These are phyloP conservation scores for Cyclotella baltica DNA, from an alignment of 108 stramenopile species.

Conservation along the genomic window DNA sequence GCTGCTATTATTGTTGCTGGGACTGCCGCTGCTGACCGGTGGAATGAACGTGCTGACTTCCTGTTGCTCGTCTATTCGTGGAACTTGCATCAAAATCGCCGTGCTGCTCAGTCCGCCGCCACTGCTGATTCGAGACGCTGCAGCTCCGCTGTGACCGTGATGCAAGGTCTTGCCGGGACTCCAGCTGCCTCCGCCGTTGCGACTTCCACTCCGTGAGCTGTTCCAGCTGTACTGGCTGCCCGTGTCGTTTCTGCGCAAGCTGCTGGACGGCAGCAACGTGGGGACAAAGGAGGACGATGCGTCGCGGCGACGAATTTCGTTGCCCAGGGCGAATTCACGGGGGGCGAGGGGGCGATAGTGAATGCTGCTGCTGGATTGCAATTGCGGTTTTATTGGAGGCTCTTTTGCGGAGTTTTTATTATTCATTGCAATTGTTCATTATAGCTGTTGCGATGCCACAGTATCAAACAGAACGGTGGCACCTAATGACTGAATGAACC, in stretches of 20 bases:
- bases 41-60: neutral
- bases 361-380: neutral
- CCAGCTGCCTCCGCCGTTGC: neutral
- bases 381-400: neutral
- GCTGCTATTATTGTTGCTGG: too few species aligned
- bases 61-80: neutral
- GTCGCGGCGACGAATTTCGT: slow-evolving; percentile 17
- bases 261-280: slow-evolving; percentile 5
- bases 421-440: neutral
- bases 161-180: neutral
- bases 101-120: slow-evolving; percentile 6
- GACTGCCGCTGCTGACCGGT: neutral
- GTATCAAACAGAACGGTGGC: too few species aligned
- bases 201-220: slow-evolving; percentile 1
- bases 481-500: too few species aligned
- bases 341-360: slow-evolving; percentile 46
- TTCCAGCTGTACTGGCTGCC: slow-evolving; percentile 11
- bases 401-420: neutral
- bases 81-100: neutral
- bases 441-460: too few species aligned
- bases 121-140: neutral
- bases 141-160: too few species aligned
- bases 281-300: slow-evolving; percentile 1
- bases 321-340: slow-evolving; percentile 43
- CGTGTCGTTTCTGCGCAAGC: slow-evolving; percentile 1